Base-by-base conservation (phyloP, 2,329 filamentous ascomycete species). In the Aureobasidium sp. region DNA sequence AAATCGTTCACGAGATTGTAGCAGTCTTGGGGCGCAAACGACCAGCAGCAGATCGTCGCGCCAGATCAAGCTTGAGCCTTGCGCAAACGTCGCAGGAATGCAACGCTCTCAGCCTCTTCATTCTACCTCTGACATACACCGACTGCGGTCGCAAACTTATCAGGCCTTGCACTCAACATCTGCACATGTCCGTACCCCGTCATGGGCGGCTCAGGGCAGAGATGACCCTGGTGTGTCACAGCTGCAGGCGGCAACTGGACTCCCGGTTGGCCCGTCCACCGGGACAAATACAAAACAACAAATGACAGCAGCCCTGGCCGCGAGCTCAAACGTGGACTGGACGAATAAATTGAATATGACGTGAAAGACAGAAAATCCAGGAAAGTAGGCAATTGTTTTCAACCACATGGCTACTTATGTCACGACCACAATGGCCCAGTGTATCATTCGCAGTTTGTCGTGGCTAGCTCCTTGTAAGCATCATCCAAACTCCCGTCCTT, bases 401-500 rank as follows among this genome's bases (percentile, higher is more conserved):
- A 17, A 46, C n/a, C 17, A 39, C 32, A 59, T 48, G 37, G n/a
- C 29, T 36, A 48, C 43, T 48, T 43, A 59, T 59, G 32, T 20
- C 43, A n/a, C n/a, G 10, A 26, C 26, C 26, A 51, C 26, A 32
- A 60, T 60, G 57, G 27, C 26, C 17, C 57, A 51, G 29, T 46
- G 57, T 20, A 50, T 60, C 34, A 12, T 50, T 26, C 41, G 57
- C 46, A 60, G 36, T 43, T 17, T 60, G 34, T 60, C 46, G 44
- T 51, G 39, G 44, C 57, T 41, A 60, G 57, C 34, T 51, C 46
- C 46, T 50, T 50, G 57, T 60, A 60, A 60, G 57, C 57, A 60
- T 50, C 44, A 50, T 60, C 37, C 57, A 51, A 34, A 27, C 44
- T 48, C 27, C 20, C 20, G 20, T 20, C 20, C 55, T 34, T 59